Evolutionary conservation across 2,329 filamentous ascomycete genomes (phyloP).

Genomic region (Clarireedia hainanense): DNA sequence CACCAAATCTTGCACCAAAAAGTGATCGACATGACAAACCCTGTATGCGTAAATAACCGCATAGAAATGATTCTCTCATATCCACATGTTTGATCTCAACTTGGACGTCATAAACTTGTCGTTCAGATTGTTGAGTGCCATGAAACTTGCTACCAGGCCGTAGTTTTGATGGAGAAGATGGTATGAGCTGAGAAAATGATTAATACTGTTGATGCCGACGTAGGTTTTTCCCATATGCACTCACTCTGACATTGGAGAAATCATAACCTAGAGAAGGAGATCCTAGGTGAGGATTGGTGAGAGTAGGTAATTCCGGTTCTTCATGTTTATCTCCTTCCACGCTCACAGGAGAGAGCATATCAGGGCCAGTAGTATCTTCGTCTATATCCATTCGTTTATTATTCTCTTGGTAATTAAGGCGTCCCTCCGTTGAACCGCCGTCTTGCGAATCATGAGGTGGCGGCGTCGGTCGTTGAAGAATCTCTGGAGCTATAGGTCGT

Average conservation of each 20-base stretch:
- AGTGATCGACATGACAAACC: slow-evolving; percentile 42
- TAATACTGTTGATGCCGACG: background rate
- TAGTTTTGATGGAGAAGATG: slow-evolving; percentile 75
- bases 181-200: slow-evolving; percentile 36
- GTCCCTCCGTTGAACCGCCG: slow-evolving; percentile 26
- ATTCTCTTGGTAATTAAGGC: slow-evolving; percentile 27
- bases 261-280: slow-evolving; percentile 44
- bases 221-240: slow-evolving; percentile 19
- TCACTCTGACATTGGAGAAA: slow-evolving; percentile 47
- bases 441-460: slow-evolving; percentile 22
- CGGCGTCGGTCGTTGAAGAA: slow-evolving; percentile 25
- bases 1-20: background rate
- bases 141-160: slow-evolving; percentile 81
- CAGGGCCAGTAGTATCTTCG: slow-evolving; percentile 28
- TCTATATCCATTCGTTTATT: slow-evolving; percentile 36
- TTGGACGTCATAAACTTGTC: slow-evolving; percentile 88
- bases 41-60: slow-evolving; percentile 92
- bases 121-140: slow-evolving; percentile 88
- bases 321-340: slow-evolving; percentile 33
- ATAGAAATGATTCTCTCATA: slow-evolving; percentile 87
- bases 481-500: slow-evolving; percentile 20
- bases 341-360: slow-evolving; percentile 30
- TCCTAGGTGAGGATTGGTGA: slow-evolving; percentile 26
- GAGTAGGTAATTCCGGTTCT: slow-evolving; percentile 28
- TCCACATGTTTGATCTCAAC: slow-evolving; percentile 97